Evolutionary conservation across 2,329 filamentous ascomycete genomes (phyloP), one percentile per base, ranked within the genome.

Genomic region (Colletotrichum horii): DNA sequence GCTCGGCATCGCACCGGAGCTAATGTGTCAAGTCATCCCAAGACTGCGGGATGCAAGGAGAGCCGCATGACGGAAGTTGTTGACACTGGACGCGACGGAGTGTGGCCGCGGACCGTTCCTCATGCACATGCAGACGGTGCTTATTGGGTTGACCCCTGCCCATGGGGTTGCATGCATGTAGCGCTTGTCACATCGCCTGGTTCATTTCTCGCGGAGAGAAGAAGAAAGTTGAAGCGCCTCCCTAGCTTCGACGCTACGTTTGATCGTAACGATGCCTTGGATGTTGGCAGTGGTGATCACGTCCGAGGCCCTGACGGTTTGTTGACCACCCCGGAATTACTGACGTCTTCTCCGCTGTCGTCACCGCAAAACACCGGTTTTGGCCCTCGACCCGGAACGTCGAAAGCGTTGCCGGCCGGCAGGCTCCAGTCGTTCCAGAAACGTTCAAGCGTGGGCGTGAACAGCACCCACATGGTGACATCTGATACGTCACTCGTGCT

Each of bases 401-500:
- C 55, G 22, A 58, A 58, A 58, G 22, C 22, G 58, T 32, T 32
- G 61, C 34, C 61, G n/a, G 32, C 34, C 19, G 32, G 30, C 30
- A 65, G 62, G 34, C 19, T 6, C 26, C 28, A 60, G 8, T 34
- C 9, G 36, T 34, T 62, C 32, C n/a, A 15, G 22, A 43, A 38
- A 56, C 61, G 55, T 67, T 24, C 32, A 22, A 66, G 30, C 38
- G 52, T 19, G 56, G 32, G 38, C 34, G 19, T 43, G 52, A n/a
- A 22, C 9, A 9, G 26, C 15, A 22, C 24, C 73, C 70, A 68
- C 73, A 64, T 36, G 32, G 55, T 73, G 58, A 60, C 43, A 36
- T 68, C 38, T 65, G 69, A 71, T 78, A 77, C 77, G 77, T 78
- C 75, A 77, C 77, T 19, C 43, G 48, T 26, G 60, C 58, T 28